Percentiles rank a stretch among this genome's conserved stretches.
Conservation (phyloP, 1,284 basidiomycete species). For the Ustanciosporium gigantosporum region DNA sequence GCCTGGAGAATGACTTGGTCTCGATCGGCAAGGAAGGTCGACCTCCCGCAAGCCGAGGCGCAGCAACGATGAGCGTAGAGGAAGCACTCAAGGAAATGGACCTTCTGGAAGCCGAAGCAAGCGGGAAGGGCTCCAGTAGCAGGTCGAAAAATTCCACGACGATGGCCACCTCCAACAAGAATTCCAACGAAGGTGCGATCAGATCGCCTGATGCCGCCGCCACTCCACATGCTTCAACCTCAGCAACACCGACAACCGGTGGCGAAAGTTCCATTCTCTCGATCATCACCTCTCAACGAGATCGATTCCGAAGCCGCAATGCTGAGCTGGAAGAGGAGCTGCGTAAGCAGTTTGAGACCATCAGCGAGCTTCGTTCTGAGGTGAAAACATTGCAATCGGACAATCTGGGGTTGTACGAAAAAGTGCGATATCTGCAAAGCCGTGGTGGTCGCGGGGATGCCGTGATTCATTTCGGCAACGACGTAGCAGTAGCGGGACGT, state of each 20-base stretch:
- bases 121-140: background rate
- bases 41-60: background rate
- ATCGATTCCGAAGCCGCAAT: conserved; percentile 91
- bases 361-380: conserved; percentile 70
- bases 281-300: conserved; percentile 93
- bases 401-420: conserved; percentile 57
- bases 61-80: conserved; percentile 18
- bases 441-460: conserved; percentile 20
- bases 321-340: conserved; percentile 96
- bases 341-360: conserved; percentile 86
- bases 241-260: background rate
- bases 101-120: conserved; percentile 18
- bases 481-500: conserved; percentile 2
- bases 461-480: conserved; percentile 12
- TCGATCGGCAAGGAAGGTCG: conserved; percentile 12
- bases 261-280: conserved; percentile 42
- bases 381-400: conserved; percentile 52
- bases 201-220: background rate
- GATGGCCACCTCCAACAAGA: background rate
- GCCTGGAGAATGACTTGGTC: conserved; percentile 84
- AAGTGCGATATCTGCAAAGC: conserved; percentile 53
- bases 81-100: conserved; percentile 30
- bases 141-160: background rate
- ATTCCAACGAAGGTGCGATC: background rate
- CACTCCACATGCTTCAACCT: conserved; percentile 2